Evolutionary conservation across 371 early-diverging fungal species (phyloP), one percentile per base, ranked within the genome.

Genomic region (Mucor racemosus): DNA sequence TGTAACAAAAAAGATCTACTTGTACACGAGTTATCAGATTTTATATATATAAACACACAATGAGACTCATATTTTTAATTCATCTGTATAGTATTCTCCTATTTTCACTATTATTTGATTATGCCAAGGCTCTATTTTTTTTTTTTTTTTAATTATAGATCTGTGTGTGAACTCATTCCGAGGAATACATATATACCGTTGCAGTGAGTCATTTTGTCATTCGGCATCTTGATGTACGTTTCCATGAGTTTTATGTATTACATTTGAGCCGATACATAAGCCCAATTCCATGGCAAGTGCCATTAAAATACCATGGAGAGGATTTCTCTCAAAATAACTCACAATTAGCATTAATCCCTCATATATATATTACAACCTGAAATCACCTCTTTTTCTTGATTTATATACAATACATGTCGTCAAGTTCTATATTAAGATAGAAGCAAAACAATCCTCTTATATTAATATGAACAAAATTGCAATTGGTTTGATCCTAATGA

Each of bases 331-430:
- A 53, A 53, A 53, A 53, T 53, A 53, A 53, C 53, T 31, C 53
- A 5, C 53, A 53, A 53, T 53, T 53, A 53, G 53, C 53, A 6
- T 53, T 53, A 53, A 53, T 53, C 21, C 53, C 53, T 53, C 53
- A 46, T 46, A 46, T 46, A 46, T 46, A 38, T 46, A 46, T 46
- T 9, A n/a, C 46, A 26, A 53, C 21, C 26, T 26, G 53, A 53
- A 53, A 53, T 53, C 14, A 53, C 31, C 53, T 53, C 31, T 53
- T 53, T 26, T 5, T 53, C 50, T 50, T 50, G 50, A 50, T 44
- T 44, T 8, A 44, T 44, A 44, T 10, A 46, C 17, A 9, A 0
- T 17, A 46, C 46, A 44, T 44, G 44, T 17, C 5, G 7, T 44
- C 17, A 8, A 3, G 19, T n/a, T 46, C 46, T 46, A 17, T 46